Percentiles rank a stretch among this genome's conserved stretches.
phyloP scores from a whole-genome alignment of 2,329 filamentous ascomycete genomes.

The Aureobasidium pullulans region DNA sequence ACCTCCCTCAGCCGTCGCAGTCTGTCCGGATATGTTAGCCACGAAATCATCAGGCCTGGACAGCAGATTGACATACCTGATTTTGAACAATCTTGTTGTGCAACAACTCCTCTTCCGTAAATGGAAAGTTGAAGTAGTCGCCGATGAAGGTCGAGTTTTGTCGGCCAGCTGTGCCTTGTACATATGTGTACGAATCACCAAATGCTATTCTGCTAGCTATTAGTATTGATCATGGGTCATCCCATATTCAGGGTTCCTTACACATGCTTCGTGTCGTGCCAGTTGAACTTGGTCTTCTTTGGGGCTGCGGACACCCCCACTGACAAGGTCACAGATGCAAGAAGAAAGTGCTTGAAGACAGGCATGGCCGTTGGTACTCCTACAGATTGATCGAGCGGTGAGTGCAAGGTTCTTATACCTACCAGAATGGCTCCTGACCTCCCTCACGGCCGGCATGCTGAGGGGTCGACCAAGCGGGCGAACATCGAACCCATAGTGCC shows the following conservation, averaged over 20 bases:
- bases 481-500: background rate
- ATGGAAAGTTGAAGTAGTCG: conserved; percentile 42
- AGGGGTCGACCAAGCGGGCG: background rate
- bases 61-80: conserved; percentile 15
- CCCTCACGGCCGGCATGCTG: background rate
- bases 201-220: conserved; percentile 35
- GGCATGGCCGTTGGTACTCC: background rate
- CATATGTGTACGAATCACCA: conserved; percentile 46
- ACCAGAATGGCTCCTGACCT: background rate
- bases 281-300: conserved; percentile 15
- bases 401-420: background rate
- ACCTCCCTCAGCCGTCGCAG: conserved; percentile 44
- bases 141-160: conserved; percentile 49
- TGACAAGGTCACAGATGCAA: background rate
- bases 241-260: background rate
- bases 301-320: background rate
- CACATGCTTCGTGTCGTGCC: conserved; percentile 16
- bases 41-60: background rate
- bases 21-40: conserved; percentile 21
- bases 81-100: conserved; percentile 47
- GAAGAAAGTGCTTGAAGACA: background rate
- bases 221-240: background rate
- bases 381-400: background rate
- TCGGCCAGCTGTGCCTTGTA: conserved; percentile 46
- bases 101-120: conserved; percentile 38